Evolutionary conservation across 2,329 filamentous ascomycete species (phyloP).

Genomic region (Aspergillus fischeri): DNA sequence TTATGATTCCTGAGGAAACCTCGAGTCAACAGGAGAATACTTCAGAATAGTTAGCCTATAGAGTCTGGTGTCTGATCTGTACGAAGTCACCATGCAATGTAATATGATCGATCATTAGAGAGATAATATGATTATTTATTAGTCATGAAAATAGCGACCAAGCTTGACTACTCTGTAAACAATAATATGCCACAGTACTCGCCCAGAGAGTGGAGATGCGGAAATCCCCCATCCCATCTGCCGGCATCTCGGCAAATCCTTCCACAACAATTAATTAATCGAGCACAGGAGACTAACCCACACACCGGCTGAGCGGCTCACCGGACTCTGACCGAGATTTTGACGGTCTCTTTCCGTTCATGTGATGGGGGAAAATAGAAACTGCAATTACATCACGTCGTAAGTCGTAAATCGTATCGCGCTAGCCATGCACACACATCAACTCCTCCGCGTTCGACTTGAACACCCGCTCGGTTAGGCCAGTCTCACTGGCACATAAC

Average conservation of each 20-base stretch:
- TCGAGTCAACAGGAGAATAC: too few relatives aligned
- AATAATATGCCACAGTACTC: too few relatives aligned
- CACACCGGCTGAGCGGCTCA: not conserved
- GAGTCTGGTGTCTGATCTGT: too few relatives aligned
- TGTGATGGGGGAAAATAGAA: not conserved
- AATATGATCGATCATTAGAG: too few relatives aligned
- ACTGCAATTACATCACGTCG: not conserved
- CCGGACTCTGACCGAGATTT: not conserved
- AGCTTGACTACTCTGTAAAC: too few relatives aligned
- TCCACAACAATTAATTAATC: not conserved
- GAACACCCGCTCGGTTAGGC: conserved; percentile 50
- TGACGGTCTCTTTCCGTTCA: not conserved
- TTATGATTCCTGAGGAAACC: too few relatives aligned
- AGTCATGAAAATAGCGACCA: too few relatives aligned
- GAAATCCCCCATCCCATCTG: not conserved
- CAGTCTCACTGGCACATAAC: conserved; percentile 47
- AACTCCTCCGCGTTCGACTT: conserved; percentile 54
- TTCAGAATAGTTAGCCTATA: too few relatives aligned
- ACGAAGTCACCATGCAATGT: too few relatives aligned
- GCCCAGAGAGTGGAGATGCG: not conserved
- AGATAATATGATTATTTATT: too few relatives aligned
- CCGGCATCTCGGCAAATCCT: not conserved
- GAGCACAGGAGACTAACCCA: not conserved
- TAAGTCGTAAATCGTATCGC: not conserved
- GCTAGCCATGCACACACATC: conserved; percentile 12